Conservation (phyloP, 805 yeast genomes). For the Teunomyces pallodes region DNA sequence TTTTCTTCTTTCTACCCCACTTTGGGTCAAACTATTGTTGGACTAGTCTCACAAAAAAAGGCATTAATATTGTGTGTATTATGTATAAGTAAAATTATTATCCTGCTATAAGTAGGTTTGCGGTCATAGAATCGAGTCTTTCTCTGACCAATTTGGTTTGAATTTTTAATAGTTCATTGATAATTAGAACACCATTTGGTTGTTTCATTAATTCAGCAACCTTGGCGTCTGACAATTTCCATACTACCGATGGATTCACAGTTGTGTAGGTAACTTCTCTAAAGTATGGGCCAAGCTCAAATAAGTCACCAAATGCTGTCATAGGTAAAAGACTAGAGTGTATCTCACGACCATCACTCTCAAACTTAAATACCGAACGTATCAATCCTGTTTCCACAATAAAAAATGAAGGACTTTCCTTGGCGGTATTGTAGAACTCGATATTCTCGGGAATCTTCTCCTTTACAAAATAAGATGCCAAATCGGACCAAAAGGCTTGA, state of each 20-base stretch:
- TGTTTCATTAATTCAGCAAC: constrained; percentile 46
- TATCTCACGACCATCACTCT: constrained; percentile 35
- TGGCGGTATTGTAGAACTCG: constrained; percentile 45
- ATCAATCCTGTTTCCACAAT: constrained; percentile 49
- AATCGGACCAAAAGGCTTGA: constrained; percentile 60
- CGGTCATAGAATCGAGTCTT: constrained; percentile 71
- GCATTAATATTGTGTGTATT: not conserved
- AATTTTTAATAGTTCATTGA: constrained; percentile 61
- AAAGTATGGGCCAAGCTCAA: constrained; percentile 30
- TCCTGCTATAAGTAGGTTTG: constrained; percentile 68
- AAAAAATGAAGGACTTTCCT: constrained; percentile 52
- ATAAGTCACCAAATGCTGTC: constrained; percentile 68
- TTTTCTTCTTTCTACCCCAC: not conserved
- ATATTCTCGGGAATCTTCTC: constrained; percentile 47
- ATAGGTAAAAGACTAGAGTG: constrained; percentile 58
- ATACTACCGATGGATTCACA: constrained; percentile 61
- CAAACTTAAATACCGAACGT: constrained; percentile 36
- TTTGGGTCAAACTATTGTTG: not conserved
- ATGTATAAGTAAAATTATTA: constrained; percentile 13
- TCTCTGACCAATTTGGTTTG: constrained; percentile 63
- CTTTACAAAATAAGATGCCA: constrained; percentile 51
- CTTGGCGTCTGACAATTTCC: constrained; percentile 57
- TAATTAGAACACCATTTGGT: constrained; percentile 47
- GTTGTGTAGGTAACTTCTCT: constrained; percentile 50
- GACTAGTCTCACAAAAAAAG: not conserved